Base-by-base conservation (phyloP, 352 stramenopile species). In the Phytophthora kernoviae region DNA sequence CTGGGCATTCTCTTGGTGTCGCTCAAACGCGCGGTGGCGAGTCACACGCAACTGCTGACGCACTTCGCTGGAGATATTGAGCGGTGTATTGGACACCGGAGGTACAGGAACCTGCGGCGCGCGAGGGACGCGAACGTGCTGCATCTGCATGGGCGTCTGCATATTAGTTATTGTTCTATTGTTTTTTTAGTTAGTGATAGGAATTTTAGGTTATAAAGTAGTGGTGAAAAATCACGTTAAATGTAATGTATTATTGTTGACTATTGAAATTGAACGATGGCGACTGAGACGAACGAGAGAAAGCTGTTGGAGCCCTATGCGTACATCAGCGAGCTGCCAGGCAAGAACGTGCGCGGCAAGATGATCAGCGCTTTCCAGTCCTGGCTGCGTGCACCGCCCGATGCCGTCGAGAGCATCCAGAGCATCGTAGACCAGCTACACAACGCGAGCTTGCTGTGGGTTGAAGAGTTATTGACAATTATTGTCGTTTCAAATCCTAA, bases 391-490 rank as follows among this genome's bases (percentile, higher is more conserved):
- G 85, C 88, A 44, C 88, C 88, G 0, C 46, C 45, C 21, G 75
- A 86, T 15, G 72, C 77, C 21, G 74, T 96, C 10, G 70, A 78
- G 17, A 64, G 60, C 48, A 97, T 98, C 69, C 97, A 98, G 62
- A 77, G 84, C 43, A 98, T 99, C 62, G 85, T 99, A 41, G 92
- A 94, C 41, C 88, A 95, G 73, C 84, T 99, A 33, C 97, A 99
- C 79, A 98, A 98, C 74, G 94, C 96, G 44, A 98, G 85, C 61
- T 78, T 99, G 1, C 75, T 99, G 68, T 90, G 49, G 40, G 80
- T 74, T 26, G 24, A 7, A 6, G 15, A 1, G 18, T 30, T 49
- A 33, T 15, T 34, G 6, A 33, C 9, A 6, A 24, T 24, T 26
- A 30, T n/a, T 46, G 0, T n/a, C n/a, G n/a, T n/a, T n/a, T n/a